A percentile compares a stretch with the other conserved stretches of the same genome.
Conservation (phyloP, 2,329 filamentous ascomycete species). For the Stagonosporopsis vannaccii region DNA sequence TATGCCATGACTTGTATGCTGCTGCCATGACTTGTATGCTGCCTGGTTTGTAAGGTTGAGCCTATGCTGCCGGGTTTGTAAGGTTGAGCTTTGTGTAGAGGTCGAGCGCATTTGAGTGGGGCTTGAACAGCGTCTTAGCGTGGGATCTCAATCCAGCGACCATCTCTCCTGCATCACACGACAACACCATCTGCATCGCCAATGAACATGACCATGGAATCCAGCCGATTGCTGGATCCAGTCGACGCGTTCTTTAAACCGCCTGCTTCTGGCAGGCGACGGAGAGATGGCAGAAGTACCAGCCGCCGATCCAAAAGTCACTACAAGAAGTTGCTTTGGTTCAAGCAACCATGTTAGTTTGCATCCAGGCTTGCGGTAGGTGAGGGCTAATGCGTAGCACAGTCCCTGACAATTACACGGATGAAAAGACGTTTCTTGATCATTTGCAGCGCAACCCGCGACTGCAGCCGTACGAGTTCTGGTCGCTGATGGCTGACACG, state of each 20-base stretch:
- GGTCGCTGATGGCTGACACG: conserved; percentile 92
- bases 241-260: conserved; percentile 19
- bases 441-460: conserved; percentile 94
- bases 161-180: not conserved
- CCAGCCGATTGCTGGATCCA: conserved; percentile 22
- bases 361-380: not conserved
- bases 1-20: too few relatives aligned
- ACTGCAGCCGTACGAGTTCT: conserved; percentile 95
- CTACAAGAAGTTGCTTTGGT: conserved; percentile 98
- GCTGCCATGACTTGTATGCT: too few relatives aligned
- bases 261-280: conserved; percentile 45
- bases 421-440: conserved; percentile 94
- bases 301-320: conserved; percentile 73
- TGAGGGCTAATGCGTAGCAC: not conserved
- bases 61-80: not conserved
- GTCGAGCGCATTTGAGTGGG: not conserved
- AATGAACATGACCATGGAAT: conserved; percentile 18
- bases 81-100: not conserved
- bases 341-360: conserved; percentile 86
- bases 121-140: conserved; percentile 1
- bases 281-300: conserved; percentile 64
- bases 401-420: conserved; percentile 99
- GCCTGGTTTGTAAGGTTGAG: not conserved
- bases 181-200: not conserved
- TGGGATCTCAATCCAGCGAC: not conserved